Evolutionary conservation across 73 alveolate genomes (phyloP).

Genomic region (Paramecium octaurelia): DNA sequence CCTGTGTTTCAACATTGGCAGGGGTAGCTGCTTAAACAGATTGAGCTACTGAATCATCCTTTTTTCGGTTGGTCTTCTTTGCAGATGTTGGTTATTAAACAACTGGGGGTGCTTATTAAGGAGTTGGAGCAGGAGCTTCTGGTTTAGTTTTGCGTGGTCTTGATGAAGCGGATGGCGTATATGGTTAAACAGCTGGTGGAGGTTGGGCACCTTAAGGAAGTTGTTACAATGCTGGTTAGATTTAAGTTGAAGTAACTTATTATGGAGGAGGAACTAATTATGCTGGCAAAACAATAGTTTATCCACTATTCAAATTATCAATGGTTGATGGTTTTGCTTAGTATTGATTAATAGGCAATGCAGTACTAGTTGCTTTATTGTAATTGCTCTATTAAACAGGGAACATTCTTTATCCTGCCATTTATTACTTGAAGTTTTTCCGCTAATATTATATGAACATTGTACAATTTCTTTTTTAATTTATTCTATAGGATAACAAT

Average conservation of each 20-base stretch:
- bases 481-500: background rate
- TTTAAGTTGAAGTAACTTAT: background rate
- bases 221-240: background rate
- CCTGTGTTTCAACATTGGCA: background rate
- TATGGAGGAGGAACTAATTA: background rate
- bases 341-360: background rate
- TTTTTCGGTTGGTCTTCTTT: background rate
- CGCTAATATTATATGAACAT: background rate
- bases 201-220: background rate
- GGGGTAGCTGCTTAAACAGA: background rate
- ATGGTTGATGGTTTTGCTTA: background rate
- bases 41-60: background rate
- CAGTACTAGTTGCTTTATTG: background rate
- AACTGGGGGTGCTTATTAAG: background rate
- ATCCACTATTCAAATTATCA: background rate
- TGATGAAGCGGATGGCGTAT: background rate
- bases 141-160: background rate
- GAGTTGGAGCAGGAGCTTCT: background rate
- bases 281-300: background rate
- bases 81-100: background rate
- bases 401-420: background rate
- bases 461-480: background rate
- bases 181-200: background rate
- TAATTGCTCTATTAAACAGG: background rate
- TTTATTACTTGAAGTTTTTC: background rate